Conservation (phyloP, 202 grass and related monocot genomes). For the Bolboschoenoplectus hybrid region DNA sequence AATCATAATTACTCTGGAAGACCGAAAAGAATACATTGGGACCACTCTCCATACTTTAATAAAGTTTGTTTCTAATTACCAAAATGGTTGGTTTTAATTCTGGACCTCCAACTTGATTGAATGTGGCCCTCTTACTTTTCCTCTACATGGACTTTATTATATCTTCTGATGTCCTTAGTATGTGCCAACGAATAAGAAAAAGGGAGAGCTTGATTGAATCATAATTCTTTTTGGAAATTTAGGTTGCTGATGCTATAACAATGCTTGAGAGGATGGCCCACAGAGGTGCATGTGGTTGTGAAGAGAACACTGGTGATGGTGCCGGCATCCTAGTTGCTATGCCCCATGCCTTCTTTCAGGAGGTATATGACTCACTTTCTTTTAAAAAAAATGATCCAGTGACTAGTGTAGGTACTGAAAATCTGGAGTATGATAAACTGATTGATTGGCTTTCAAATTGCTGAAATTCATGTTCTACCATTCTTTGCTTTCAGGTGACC, state of each 20-base stretch:
- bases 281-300: conserved; percentile 89
- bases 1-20: neutral
- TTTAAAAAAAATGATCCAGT: neutral
- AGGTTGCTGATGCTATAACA: conserved; percentile 85
- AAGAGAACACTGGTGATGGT: conserved; percentile 94
- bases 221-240: conserved; percentile 23
- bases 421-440: neutral
- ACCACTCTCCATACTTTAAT: neutral
- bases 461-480: neutral
- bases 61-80: conserved; percentile 27
- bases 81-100: conserved; percentile 26
- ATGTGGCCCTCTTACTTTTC: conserved; percentile 26
- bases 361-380: conserved; percentile 44
- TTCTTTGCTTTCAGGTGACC: conserved; percentile 55
- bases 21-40: conserved; percentile 11
- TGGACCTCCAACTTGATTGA: conserved; percentile 23
- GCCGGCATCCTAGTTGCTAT: conserved; percentile 93
- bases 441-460: neutral
- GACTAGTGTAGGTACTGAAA: neutral
- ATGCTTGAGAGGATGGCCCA: conserved; percentile 99
- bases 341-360: conserved; percentile 72
- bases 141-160: neutral
- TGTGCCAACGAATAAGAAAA: neutral
- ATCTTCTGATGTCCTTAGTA: neutral
- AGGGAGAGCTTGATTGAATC: conserved; percentile 11